phyloP scores from a whole-genome alignment of 1,284 basidiomycete species.

The Tilletia horrida region DNA sequence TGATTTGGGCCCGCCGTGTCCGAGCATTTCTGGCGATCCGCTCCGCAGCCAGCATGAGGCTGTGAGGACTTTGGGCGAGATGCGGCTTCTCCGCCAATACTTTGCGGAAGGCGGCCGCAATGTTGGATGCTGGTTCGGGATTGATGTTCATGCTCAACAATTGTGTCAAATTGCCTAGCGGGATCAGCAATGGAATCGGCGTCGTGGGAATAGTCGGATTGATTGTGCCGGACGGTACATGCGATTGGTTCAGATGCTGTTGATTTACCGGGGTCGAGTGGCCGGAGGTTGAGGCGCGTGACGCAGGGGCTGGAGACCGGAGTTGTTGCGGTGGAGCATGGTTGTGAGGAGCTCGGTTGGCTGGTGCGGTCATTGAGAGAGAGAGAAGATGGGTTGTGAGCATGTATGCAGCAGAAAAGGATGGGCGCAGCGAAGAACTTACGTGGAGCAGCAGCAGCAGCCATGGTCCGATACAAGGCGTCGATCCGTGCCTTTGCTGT shows the following conservation, averaged over 20 bases:
- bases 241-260: not conserved
- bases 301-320: not conserved
- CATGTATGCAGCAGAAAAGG: not conserved
- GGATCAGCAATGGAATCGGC: slow-evolving; percentile 50
- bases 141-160: slow-evolving; percentile 41
- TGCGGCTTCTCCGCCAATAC: slow-evolving; percentile 4
- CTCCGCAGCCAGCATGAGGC: slow-evolving; percentile 4
- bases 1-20: not conserved
- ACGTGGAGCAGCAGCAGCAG: not conserved
- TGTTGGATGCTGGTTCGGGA: slow-evolving; percentile 43
- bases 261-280: not conserved
- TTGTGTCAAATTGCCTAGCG: slow-evolving; percentile 40
- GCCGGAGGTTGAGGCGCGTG: not conserved
- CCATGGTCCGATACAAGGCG: slow-evolving; percentile 11
- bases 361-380: too few relatives aligned
- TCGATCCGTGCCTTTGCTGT: slow-evolving; percentile 38
- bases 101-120: slow-evolving; percentile 26
- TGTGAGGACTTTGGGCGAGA: not conserved
- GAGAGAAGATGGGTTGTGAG: not conserved
- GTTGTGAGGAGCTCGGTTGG: too few relatives aligned
- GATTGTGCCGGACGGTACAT: not conserved
- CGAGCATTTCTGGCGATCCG: slow-evolving; percentile 8
- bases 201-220: slow-evolving; percentile 42
- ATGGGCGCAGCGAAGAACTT: not conserved
- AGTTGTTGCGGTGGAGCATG: not conserved